phyloP scores from a whole-genome alignment of 768 basidiomycete genomes.

The Collybia sp. region DNA sequence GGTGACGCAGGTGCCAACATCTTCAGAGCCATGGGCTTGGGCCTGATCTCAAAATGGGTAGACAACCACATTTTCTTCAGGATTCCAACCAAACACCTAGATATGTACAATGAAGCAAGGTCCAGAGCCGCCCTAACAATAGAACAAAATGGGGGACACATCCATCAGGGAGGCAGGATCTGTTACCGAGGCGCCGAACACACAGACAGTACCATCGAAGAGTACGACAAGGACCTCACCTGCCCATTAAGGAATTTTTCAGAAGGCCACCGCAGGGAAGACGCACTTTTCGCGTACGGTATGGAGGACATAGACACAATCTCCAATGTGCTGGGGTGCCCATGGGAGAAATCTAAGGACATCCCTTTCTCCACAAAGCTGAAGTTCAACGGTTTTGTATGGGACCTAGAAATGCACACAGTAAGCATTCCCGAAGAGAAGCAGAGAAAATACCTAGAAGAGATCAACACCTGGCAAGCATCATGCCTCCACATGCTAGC shows the following conservation, averaged over 20 bases:
- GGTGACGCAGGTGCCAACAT: constrained; percentile 12
- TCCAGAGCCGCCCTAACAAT: constrained; percentile 3
- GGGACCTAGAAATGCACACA: too few relatives aligned
- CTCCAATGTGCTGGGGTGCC: constrained; percentile 31
- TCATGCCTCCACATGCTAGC: too few relatives aligned
- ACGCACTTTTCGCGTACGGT: too few relatives aligned
- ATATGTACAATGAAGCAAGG: constrained; percentile 16
- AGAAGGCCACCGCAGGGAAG: not conserved
- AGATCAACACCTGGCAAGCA: too few relatives aligned
- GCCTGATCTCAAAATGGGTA: constrained; percentile 17
- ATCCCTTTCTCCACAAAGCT: too few relatives aligned
- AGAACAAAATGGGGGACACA: not conserved
- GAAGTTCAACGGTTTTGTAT: too few relatives aligned
- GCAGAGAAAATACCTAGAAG: too few relatives aligned
- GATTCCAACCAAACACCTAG: constrained; percentile 12
- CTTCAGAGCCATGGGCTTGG: constrained; percentile 11
- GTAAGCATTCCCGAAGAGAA: too few relatives aligned
- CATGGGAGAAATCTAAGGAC: constrained; percentile 28
- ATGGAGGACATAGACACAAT: too few relatives aligned
- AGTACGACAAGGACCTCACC: constrained; percentile 23
- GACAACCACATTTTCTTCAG: constrained; percentile 20
- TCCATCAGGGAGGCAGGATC: constrained; percentile 5
- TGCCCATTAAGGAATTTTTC: constrained; percentile 14
- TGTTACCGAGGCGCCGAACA: constrained; percentile 16
- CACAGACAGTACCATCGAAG: constrained; percentile 11